Base-by-base conservation (phyloP, 352 stramenopile genomes). In the Phytophthora brassicae region DNA sequence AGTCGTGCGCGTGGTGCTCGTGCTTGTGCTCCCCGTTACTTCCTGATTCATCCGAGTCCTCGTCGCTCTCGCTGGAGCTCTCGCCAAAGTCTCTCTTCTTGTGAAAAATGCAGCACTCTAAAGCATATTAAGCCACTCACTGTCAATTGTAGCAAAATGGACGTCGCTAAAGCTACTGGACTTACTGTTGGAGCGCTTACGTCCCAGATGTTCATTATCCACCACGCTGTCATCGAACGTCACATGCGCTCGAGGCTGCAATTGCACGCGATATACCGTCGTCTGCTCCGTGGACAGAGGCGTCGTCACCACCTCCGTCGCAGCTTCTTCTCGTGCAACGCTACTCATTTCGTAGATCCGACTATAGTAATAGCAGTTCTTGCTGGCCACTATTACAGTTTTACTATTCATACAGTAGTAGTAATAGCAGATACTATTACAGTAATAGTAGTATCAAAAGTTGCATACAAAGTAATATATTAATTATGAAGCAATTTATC, bases 41-140 rank as follows among this genome's bases (percentile, higher is more conserved):
- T 49, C 52, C 49, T 45, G 76, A 77, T 16, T 76, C 58, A 51
- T 89, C 84, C 43, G 83, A 90, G 56, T 94, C 86, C 36, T 90
- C 87, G 19, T 81, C 83, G 56, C 89, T 97, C 66, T 97, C 91
- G 44, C 89, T 96, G 24, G 88, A 96, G 70, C 88, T 97, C 69
- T 96, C 90, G 17, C 86, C 90, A 60, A 97, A 98, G 43, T 87
- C 74, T 43, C 87, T 81, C 56, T 90, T 93, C 75, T 97, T 97
- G 84, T 97, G 90, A 69, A 97, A 98, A 41, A 98, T 89, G 66
- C 92, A 98, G 76, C 92, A 98, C 60, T 92, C 86, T 95, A 50
- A 12, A 62, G 16, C 36, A 48, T 22, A 48, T 16, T 19, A 24
- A 48, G 24, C 52, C 7, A 70, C 52, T 8, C 26, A 31, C 26